Evolutionary conservation across 495 filamentous ascomycete genomes (phyloP).

Genomic region (Podospora sp.): DNA sequence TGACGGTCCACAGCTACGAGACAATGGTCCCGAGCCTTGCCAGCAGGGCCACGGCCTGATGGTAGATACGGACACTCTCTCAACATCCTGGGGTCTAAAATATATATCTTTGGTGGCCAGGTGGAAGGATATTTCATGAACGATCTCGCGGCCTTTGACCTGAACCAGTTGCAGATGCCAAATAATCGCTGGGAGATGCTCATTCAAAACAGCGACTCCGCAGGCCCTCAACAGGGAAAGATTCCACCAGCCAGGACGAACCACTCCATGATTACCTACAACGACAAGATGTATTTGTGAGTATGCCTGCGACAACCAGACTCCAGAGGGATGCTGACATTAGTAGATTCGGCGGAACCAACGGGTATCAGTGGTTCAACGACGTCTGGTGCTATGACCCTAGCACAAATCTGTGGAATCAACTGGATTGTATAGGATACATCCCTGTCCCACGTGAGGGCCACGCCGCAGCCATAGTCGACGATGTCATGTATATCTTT

Average conservation of each 20-base stretch:
- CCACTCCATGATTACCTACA: slow-evolving; percentile 87
- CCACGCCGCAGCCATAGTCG: slow-evolving; percentile 88
- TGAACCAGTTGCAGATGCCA: slow-evolving; percentile 87
- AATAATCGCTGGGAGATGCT: slow-evolving; percentile 93
- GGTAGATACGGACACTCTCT: slow-evolving; percentile 96
- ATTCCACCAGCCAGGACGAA: slow-evolving; percentile 93
- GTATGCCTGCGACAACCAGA: slow-evolving; percentile 38
- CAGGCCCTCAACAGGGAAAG: slow-evolving; percentile 62
- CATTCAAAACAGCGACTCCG: slow-evolving; percentile 73
- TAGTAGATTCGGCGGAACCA: slow-evolving; percentile 89
- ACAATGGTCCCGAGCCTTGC: slow-evolving; percentile 94
- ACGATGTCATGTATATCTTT: slow-evolving; percentile 99
- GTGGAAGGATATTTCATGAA: slow-evolving; percentile 98
- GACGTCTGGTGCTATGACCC: slow-evolving; percentile 98
- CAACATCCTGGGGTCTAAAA: slow-evolving; percentile 93
- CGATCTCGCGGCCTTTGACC: slow-evolving; percentile 93
- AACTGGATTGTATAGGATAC: slow-evolving; percentile 94
- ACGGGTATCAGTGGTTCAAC: slow-evolving; percentile 94
- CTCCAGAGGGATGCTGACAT: slow-evolving; percentile 28
- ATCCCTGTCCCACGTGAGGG: slow-evolving; percentile 93
- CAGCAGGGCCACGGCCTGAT: slow-evolving; percentile 76
- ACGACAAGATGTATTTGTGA: slow-evolving; percentile 92
- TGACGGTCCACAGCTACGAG: slow-evolving; percentile 70
- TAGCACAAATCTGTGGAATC: slow-evolving; percentile 75
- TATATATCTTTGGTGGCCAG: slow-evolving; percentile 97